Evolutionary conservation across 805 yeast genomes (phyloP), one percentile per base, ranked within the genome.

Genomic region (Lachancea kluyveri): DNA sequence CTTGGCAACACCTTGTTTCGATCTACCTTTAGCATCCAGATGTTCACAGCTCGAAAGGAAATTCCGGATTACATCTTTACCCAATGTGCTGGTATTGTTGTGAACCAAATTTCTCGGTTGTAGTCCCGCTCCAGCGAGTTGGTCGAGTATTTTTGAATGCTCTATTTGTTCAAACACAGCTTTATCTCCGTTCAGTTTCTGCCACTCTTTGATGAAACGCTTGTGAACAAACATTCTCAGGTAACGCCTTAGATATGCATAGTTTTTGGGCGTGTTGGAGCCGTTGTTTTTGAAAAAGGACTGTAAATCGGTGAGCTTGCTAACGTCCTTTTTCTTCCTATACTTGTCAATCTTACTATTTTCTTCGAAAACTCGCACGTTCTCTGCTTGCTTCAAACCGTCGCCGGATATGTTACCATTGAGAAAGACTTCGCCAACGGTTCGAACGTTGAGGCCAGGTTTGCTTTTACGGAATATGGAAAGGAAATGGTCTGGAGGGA

Each of bases 401-500:
- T 24, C 34, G n/a, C 30, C 21, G 4, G 41, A 15, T 8, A 41
- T 36, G n/a, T 43, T 39, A 5, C 46, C 48, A 28, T 47, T 46
- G 13, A 43, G 31, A 8, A 34, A 39, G 10, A 37, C 38, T 27
- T 38, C 37, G 24, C 42, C 41, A 12, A 30, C 32, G 8, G 37
- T 41, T 24, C 38, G 44, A 2, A 52, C 45, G 18, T 42, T 42
- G 10, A 52, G 22, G 3, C 52, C 48, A 6, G 62, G 62, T 28
- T 40, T 48, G 11, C 52, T 41, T 34, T 55, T 54, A 16, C 58
- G 43, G 28, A 52, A 50, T 17, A 51, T 8, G 2, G 49, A 41
- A 14, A 54, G 26, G 30, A 56, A 49, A 31, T 56, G 60, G 11
- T 42, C 42, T 5, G 51, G 43, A 16, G 62, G 61, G 27, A 42